A percentile compares a stretch with the other conserved stretches of the same genome.
These are phyloP conservation scores for Lasiosphaeria ovina DNA, from an alignment of 495 filamentous ascomycete species.

Conservation along the genomic window DNA sequence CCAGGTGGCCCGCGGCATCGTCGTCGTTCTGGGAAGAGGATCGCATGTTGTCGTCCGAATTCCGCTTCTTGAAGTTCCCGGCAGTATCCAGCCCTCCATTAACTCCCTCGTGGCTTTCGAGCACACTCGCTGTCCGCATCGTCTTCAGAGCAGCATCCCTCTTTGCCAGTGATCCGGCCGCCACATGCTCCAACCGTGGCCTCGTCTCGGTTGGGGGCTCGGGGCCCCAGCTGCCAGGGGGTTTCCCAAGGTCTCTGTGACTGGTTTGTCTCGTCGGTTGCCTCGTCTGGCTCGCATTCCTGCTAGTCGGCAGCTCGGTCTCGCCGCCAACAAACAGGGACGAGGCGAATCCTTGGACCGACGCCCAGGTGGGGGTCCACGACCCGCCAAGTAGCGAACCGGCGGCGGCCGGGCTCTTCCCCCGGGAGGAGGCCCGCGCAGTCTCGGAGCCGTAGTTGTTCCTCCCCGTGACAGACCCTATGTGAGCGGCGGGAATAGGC, in stretches of 20 bases:
- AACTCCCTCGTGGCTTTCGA: conserved; percentile 51
- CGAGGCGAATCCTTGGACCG: conserved; percentile 43
- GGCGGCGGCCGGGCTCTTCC: conserved; percentile 33
- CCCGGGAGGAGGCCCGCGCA: conserved; percentile 27
- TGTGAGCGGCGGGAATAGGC: conserved; percentile 42
- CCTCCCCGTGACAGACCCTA: conserved; percentile 35
- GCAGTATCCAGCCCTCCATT: conserved; percentile 47
- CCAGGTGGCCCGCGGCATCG: conserved; percentile 64
- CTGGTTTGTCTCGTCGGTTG: conserved; percentile 29
- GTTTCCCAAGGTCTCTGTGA: conserved; percentile 3
- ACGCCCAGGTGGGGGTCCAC: conserved; percentile 48
- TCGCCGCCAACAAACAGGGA: conserved; percentile 39
- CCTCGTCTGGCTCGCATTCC: conserved; percentile 21
- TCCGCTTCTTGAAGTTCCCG: conserved; percentile 52
- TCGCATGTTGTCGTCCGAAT: conserved; percentile 47
- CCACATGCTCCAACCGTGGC: conserved; percentile 44
- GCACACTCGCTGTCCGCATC: conserved; percentile 46
- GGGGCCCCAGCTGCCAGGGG: conserved; percentile 38
- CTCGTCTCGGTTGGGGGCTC: conserved; percentile 34
- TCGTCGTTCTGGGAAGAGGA: conserved; percentile 22
- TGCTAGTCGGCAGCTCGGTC: conserved; percentile 31
- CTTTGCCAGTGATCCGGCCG: conserved; percentile 45
- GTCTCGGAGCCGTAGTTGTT: conserved; percentile 31
- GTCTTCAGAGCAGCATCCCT: conserved; percentile 48
- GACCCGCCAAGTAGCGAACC: conserved; percentile 41